Percentiles rank a stretch among this genome's conserved stretches.
These are phyloP conservation scores for Pilasporangium apinafurcum DNA, from an alignment of 352 stramenopile genomes.

Conservation along the genomic window DNA sequence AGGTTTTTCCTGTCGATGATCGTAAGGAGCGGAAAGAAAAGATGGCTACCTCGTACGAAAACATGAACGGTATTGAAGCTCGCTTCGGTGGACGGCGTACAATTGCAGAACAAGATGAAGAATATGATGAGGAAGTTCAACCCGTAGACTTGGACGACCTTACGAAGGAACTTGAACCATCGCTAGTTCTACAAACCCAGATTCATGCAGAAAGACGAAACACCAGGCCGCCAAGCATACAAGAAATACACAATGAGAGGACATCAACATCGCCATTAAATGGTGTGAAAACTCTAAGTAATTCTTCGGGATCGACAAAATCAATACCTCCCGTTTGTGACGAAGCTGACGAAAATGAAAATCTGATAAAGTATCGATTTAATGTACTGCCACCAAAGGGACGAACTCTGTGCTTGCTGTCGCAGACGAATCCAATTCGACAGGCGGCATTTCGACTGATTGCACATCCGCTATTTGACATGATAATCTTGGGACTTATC, in stretches of 20 bases:
- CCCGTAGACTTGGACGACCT: slow-evolving; percentile 13
- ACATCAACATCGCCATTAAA: no score
- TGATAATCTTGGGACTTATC: slow-evolving; percentile 78
- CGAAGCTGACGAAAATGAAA: slow-evolving; percentile 2
- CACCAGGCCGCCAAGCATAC: no score
- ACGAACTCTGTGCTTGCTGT: slow-evolving; percentile 44
- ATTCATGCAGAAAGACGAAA: not conserved
- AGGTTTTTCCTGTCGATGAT: slow-evolving; percentile 26
- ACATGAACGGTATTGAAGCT: not conserved
- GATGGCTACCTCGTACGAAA: slow-evolving; percentile 11
- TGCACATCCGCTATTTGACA: slow-evolving; percentile 73
- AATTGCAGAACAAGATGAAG: slow-evolving; percentile 9
- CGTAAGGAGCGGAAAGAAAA: slow-evolving; percentile 2
- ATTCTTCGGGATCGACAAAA: not conserved
- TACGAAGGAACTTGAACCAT: slow-evolving; percentile 6
- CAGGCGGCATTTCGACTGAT: slow-evolving; percentile 38
- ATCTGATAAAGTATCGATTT: slow-evolving; percentile 2
- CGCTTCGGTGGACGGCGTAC: slow-evolving; percentile 1
- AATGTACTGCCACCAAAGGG: slow-evolving; percentile 10
- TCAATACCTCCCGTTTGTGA: not conserved
- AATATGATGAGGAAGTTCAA: slow-evolving; percentile 31
- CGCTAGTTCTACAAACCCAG: not conserved
- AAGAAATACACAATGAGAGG: no score
- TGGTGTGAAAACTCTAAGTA: no score
- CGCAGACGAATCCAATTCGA: slow-evolving; percentile 27